Base-by-base conservation (phyloP, 345 rosid genomes). In the Excoecaria cochinchinensis region DNA sequence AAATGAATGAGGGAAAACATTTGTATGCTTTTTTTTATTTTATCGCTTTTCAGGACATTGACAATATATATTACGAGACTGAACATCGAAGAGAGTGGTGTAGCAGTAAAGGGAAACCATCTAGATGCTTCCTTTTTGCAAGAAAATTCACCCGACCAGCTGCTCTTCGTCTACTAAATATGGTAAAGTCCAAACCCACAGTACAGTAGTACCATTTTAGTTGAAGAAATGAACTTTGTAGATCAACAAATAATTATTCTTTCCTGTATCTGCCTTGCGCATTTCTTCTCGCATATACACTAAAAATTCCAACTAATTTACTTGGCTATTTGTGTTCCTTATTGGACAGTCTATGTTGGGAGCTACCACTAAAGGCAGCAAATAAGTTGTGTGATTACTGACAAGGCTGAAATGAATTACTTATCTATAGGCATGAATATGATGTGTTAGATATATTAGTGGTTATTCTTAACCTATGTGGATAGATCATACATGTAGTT, bases 81-180 rank as follows among this genome's bases (percentile, higher is more conserved):
- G 99, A 95, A 76, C 81, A 89, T 83, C 63, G 94, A 57, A 82
- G 91, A 89, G 99, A 95, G 82, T 92, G 99, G 99, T 95, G 99
- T 85, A 89, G 83, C 73, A 89, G 90, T 88, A 84, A 91, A 79
- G 96, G 94, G 63, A 89, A 89, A 71, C 94, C 96, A 38, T 82
- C 97, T 5, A 79, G 79, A 0, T 92, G 98, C 84, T 95, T 95
- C 79, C 99, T 92, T 69, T 95, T 95, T 71, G 98, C 98, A 3
- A 87, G 99, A 85, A 95, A 95, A 84, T 95, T 95, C 82, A 95
- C 96, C 24, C 87, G 94, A 38, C 93, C 98, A 6, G 93, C 97
- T 38, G 98, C 99, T 44, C 82, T 95, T 71, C 90, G 89, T 70
- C 97, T 91, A 68, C 93, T 91, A 66, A 82, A 82, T 21, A 80